Conservation (phyloP, 768 basidiomycete species). For the Lactarius pseudohatsudake region DNA sequence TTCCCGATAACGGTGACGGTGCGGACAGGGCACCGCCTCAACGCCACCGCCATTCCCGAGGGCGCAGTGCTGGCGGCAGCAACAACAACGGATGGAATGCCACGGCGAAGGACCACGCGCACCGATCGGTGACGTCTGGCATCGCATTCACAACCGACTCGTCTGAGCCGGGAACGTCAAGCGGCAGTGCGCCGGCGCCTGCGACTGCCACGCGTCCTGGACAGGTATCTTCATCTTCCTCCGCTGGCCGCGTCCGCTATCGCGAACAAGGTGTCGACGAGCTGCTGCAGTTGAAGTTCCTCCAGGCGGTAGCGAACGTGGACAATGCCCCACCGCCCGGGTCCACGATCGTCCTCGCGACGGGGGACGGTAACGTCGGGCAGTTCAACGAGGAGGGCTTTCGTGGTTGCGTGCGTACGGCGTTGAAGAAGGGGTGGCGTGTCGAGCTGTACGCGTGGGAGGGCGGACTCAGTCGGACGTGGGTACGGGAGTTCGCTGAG, state of each 20-base stretch:
- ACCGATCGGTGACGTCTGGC: constrained; percentile 26
- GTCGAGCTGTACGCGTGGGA: constrained; percentile 97
- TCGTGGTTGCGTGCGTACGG: constrained; percentile 80
- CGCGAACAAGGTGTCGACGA: constrained; percentile 96
- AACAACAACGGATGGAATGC: constrained; percentile 24
- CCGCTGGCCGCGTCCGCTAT: constrained; percentile 51
- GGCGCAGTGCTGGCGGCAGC: constrained; percentile 26
- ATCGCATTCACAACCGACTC: constrained; percentile 35
- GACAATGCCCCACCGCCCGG: constrained; percentile 66
- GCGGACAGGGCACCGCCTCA: constrained; percentile 49
- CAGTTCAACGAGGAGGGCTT: constrained; percentile 95
- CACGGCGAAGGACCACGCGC: constrained; percentile 29
- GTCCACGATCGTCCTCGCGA: constrained; percentile 86
- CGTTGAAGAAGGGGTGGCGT: constrained; percentile 86
- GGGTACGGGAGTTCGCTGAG: constrained; percentile 70
- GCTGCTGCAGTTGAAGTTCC: constrained; percentile 87
- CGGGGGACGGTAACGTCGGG: constrained; percentile 89
- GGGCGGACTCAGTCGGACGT: constrained; percentile 74
- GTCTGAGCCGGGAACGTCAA: constrained; percentile 33
- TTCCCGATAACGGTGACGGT: constrained; percentile 66
- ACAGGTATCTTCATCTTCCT: constrained; percentile 28
- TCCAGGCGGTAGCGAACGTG: constrained; percentile 75
- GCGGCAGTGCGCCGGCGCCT: constrained; percentile 29
- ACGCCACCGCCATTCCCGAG: constrained; percentile 33
- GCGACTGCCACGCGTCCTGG: constrained; percentile 25